phyloP scores from a whole-genome alignment of 495 filamentous ascomycete genomes.

The Neurospora sp. region DNA sequence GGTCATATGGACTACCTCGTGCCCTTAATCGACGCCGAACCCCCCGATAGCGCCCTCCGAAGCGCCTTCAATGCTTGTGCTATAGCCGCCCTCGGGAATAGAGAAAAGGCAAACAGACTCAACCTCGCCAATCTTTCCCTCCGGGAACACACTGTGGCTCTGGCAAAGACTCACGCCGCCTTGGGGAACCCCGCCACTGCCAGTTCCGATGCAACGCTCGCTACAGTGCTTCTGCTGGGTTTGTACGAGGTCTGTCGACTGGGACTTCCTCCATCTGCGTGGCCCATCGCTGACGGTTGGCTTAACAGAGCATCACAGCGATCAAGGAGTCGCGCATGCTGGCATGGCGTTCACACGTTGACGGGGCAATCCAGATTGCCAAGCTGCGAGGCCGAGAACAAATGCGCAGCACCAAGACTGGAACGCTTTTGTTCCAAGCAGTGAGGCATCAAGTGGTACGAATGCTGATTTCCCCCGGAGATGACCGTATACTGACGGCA shows the following conservation, averaged over 20 bases:
- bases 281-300: conserved; percentile 10
- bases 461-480: not conserved
- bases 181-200: conserved; percentile 35
- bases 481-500: not conserved
- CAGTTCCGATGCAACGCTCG: conserved; percentile 17
- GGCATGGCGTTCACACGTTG: conserved; percentile 43
- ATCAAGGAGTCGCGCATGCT: conserved; percentile 32
- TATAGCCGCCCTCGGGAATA: conserved; percentile 41
- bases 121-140: conserved; percentile 28
- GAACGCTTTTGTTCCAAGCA: conserved; percentile 36
- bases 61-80: conserved; percentile 51
- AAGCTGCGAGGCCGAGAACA: conserved; percentile 39
- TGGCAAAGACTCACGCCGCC: conserved; percentile 43
- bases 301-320: conserved; percentile 32
- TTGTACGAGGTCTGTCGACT: conserved; percentile 14
- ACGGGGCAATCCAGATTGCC: conserved; percentile 44
- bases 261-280: not conserved
- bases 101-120: conserved; percentile 21
- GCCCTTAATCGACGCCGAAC: conserved; percentile 39
- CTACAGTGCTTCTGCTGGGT: conserved; percentile 15
- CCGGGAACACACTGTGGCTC: conserved; percentile 37
- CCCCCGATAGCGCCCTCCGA: conserved; percentile 37
- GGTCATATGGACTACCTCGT: conserved; percentile 50
- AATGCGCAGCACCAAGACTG: conserved; percentile 33
- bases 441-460: conserved; percentile 42